A percentile compares a stretch with the other conserved stretches of the same genome.
phyloP scores from a whole-genome alignment of 2,329 filamentous ascomycete species.

The Trichoderma citrinoviride region DNA sequence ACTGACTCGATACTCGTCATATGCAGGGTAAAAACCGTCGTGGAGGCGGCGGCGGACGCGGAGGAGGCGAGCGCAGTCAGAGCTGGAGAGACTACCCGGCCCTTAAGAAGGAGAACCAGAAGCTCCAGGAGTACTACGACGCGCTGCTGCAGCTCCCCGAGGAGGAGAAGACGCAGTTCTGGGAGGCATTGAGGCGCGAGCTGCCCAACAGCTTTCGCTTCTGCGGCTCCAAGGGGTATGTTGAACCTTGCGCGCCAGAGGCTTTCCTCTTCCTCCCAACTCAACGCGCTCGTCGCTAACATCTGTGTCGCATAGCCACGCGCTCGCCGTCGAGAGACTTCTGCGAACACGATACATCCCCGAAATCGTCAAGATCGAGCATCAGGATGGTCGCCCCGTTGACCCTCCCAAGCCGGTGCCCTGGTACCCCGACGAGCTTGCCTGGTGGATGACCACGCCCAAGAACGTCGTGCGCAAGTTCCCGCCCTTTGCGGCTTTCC shows the following conservation, averaged over 20 bases:
- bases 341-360: constrained; percentile 88
- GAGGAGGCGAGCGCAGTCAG: constrained; percentile 29
- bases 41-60: constrained; percentile 37
- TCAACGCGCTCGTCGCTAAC: constrained; percentile 5
- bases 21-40: constrained; percentile 38
- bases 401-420: constrained; percentile 76
- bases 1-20: background rate
- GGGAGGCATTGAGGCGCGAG: constrained; percentile 77
- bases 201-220: constrained; percentile 97
- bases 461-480: constrained; percentile 95
- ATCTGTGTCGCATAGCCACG: constrained; percentile 59
- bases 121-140: constrained; percentile 85
- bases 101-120: constrained; percentile 74
- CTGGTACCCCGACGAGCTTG: constrained; percentile 93
- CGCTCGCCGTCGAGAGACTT: constrained; percentile 85
- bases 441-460: constrained; percentile 97
- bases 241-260: constrained; percentile 9
- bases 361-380: constrained; percentile 78
- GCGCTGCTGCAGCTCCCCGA: constrained; percentile 70
- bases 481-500: constrained; percentile 89
- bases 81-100: constrained; percentile 39
- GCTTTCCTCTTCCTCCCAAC: background rate
- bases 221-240: constrained; percentile 85
- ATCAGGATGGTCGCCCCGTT: constrained; percentile 77
- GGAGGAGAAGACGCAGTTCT: constrained; percentile 77